Percentiles rank a stretch among this genome's conserved stretches.
Conservation (phyloP, 2,329 filamentous ascomycete species). For the Zasmidium cellare region DNA sequence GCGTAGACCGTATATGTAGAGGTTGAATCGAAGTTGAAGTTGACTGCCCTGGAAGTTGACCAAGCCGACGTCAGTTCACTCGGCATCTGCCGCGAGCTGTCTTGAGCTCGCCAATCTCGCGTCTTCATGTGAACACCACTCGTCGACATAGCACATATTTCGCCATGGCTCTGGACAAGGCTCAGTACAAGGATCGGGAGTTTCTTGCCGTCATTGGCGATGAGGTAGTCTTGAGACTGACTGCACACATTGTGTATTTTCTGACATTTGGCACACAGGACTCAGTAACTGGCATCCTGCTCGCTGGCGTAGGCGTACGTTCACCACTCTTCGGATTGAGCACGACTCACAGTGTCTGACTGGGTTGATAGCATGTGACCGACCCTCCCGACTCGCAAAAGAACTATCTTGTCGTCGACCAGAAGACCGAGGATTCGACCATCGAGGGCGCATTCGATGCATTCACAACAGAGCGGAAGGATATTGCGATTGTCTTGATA, state of each 20-base stretch:
- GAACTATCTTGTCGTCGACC: conserved; percentile 96
- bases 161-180: conserved; percentile 59
- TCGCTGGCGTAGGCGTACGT: conserved; percentile 90
- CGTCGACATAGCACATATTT: background rate
- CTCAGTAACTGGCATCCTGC: conserved; percentile 90
- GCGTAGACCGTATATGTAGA: background rate
- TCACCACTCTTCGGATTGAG: background rate
- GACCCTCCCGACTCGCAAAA: conserved; percentile 85
- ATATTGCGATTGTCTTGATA: conserved; percentile 94
- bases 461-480: conserved; percentile 87
- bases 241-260: background rate
- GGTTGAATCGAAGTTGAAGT: background rate
- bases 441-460: conserved; percentile 89
- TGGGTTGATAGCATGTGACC: conserved; percentile 73
- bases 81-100: background rate
- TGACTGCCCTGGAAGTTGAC: background rate
- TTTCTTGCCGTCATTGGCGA: conserved; percentile 98
- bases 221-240: conserved; percentile 60
- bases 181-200: conserved; percentile 76
- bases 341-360: background rate
- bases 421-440: conserved; percentile 81
- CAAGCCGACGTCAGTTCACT: background rate
- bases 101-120: background rate
- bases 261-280: conserved; percentile 58
- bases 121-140: background rate